Base-by-base conservation (phyloP, 495 filamentous ascomycete species). In the Acidomyces sp. region DNA sequence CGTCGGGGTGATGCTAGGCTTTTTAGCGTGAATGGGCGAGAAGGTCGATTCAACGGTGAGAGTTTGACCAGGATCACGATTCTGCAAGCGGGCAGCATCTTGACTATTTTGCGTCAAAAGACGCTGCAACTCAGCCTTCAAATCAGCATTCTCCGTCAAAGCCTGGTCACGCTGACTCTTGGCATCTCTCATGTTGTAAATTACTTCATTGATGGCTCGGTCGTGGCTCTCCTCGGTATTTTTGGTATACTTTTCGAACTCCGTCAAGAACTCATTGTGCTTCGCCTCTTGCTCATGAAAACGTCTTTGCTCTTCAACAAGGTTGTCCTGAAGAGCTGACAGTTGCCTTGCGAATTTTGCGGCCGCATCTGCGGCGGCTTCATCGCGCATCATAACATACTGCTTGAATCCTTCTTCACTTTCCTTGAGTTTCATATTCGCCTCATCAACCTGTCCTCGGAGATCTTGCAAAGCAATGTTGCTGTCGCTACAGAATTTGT, bases 1-100 rank as follows among this genome's bases (percentile, higher is more conserved):
- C 15, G 30, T 17, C 12, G 45, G 49, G 4, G 46, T 53, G 18
- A 38, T 34, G 22, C 40, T 15, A 13, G 27, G 30, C 2, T 24
- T 6, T 11, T 9, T 11, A 2, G 31, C 11, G 10, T 36, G 15
- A 24, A 11, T 32, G 13, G 36, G 4, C 11, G 11, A 13, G 19
- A 9, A 6, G n/a, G n/a, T n/a, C 16, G 15, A 32, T 5, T 16
- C 33, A 16, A 16, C 17, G 3, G 13, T n/a, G n/a, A n/a, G n/a
- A n/a, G n/a, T n/a, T n/a, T n/a, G n/a, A n/a, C n/a, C n/a, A n/a
- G n/a, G n/a, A n/a, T n/a, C n/a, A 18, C 13, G 33, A 7, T 35
- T 16, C 33, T 35, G 33, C 13, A 16, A 35, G 24, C 10, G 36
- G 11, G 17, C 21, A 20, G 24, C 3, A 13, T 28, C 36, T 13